phyloP scores from a whole-genome alignment of 331 rosid species.

The Spiraea crenata region DNA sequence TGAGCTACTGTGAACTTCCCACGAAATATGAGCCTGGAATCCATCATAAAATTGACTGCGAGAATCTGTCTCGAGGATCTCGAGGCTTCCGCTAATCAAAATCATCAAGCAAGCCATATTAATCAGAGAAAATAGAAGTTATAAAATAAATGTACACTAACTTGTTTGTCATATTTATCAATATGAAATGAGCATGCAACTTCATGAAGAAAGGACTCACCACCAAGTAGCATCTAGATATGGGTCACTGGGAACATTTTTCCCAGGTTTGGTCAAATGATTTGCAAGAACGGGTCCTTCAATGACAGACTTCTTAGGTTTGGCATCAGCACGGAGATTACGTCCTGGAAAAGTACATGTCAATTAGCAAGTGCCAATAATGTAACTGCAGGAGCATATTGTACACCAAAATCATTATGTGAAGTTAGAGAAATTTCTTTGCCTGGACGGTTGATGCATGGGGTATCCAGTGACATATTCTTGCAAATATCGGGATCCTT shows the following conservation, averaged over 20 bases:
- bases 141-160: not conserved
- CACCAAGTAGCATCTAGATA: constrained; percentile 19
- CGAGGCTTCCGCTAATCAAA: constrained; percentile 19
- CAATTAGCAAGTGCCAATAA: not conserved
- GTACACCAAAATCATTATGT: not conserved
- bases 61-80: constrained; percentile 10
- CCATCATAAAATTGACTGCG: constrained; percentile 18
- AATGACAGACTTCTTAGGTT: not conserved
- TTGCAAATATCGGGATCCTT: not conserved
- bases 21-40: constrained; percentile 12
- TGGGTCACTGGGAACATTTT: not conserved
- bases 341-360: not conserved
- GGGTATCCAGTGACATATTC: not conserved
- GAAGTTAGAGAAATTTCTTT: not conserved
- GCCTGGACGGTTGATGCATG: not conserved
- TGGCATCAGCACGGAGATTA: not conserved
- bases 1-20: not conserved
- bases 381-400: not conserved
- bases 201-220: constrained; percentile 8
- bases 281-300: not conserved
- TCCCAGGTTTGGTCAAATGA: constrained; percentile 1
- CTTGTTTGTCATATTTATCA: no score
- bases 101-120: not conserved
- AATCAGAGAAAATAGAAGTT: not conserved
- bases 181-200: not conserved